Base-by-base conservation (phyloP, 176 grass and related monocot genomes). In the Bonia amplexicaulis region DNA sequence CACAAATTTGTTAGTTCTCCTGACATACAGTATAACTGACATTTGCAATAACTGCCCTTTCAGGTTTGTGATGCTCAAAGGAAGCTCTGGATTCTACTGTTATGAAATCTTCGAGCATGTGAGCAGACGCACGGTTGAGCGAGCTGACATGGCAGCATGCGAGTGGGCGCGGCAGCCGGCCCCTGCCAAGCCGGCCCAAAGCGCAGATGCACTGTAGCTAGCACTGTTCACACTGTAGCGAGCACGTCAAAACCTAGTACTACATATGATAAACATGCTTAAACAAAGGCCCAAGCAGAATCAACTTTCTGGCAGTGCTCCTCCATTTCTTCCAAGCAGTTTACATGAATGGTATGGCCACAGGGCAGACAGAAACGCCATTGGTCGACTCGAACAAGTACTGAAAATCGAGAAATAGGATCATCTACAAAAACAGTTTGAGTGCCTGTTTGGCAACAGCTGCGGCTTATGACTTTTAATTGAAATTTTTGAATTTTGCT, bases 261-360 rank as follows among this genome's bases (percentile, higher is more conserved):
- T 49, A 49, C 10, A 60, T 15, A 40, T 46, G 19, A n/a, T 73
- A 40, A 82, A 48, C 26, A 12, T 29, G 29, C 5, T 14, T 35
- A 71, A 31, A 44, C 58, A n/a, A 61, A 77, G 44, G 57, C 17
- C n/a, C 55, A 68, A 22, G 62, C 17, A 27, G 42, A 78, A 81
- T 63, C 20, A 80, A 76, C 92, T 77, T 91, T 95, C 92, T 91
- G 89, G 62, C 77, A 90, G 55, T 97, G 95, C 52, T 97, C 78
- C 72, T 90, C 85, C 95, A 97, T 97, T 90, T 94, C 92, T 84
- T 93, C 91, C 84, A 93, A 87, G 60, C 95, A 97, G 3, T 93
- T 73, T 9, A 29, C 27, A 29, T 29, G 27, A 29, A 29, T 29
- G 27, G 27, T 29, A 1, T 29, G 27, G 27, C 27, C 27, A 85